Percentiles rank a stretch among this genome's conserved stretches.
phyloP scores from a whole-genome alignment of 331 rosid genomes.

The Malus hybrid region DNA sequence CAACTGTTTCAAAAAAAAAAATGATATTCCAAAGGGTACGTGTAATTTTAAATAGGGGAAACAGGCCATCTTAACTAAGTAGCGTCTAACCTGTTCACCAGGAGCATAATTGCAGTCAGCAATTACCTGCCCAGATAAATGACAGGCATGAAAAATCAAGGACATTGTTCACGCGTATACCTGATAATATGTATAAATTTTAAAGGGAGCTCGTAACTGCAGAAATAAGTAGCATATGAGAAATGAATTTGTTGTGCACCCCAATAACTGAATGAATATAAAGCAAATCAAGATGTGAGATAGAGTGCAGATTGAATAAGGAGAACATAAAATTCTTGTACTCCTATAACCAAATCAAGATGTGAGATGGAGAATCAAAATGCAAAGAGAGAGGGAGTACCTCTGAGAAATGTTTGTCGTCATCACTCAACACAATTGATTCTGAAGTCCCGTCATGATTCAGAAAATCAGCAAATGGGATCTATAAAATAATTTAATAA shows the following conservation, averaged over 20 bases:
- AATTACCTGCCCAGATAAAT: slow-evolving; percentile 40
- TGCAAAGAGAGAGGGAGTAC: slow-evolving; percentile 18
- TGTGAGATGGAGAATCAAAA: not conserved
- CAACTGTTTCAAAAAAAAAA: not conserved
- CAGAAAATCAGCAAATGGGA: slow-evolving; percentile 83
- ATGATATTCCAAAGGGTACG: not conserved
- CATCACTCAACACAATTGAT: slow-evolving; percentile 64
- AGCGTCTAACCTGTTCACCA: slow-evolving; percentile 59
- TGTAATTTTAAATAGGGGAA: not conserved
- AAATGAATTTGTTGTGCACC: not conserved
- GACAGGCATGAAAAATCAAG: slow-evolving; percentile 5
- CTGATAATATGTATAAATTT: not conserved
- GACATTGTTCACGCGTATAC: not conserved
- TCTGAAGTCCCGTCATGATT: slow-evolving; percentile 64
- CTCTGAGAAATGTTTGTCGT: slow-evolving; percentile 55
- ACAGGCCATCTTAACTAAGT: not conserved
- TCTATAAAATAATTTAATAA: slow-evolving; percentile 33
- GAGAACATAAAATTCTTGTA: not conserved
- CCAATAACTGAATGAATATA: not conserved
- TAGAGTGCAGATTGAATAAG: not conserved
- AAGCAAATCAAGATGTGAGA: no score
- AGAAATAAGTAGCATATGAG: not conserved
- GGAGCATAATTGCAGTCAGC: slow-evolving; percentile 64
- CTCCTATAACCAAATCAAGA: not conserved
- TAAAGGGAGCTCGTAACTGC: not conserved